These are phyloP conservation scores for Mortierella sp. DNA, from an alignment of 371 early-diverging fungal species.

Conservation along the genomic window DNA sequence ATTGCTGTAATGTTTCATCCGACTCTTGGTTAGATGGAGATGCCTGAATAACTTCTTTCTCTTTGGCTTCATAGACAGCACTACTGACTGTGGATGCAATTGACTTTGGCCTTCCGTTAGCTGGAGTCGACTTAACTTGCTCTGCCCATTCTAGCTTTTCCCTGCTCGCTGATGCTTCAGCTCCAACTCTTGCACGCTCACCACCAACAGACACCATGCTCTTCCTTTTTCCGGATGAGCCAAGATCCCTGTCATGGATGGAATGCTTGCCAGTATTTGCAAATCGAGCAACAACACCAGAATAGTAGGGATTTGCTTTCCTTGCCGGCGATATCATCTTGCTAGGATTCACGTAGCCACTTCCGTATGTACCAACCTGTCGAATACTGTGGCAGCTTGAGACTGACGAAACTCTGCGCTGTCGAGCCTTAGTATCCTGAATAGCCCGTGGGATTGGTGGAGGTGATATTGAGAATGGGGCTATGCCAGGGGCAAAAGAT, in stretches of 20 bases:
- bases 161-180: conserved; percentile 17
- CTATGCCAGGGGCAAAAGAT: conserved; percentile 22
- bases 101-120: conserved; percentile 14
- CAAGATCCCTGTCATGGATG: conserved; percentile 31
- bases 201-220: conserved; percentile 41
- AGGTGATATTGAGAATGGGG: conserved; percentile 10
- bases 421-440: conserved; percentile 32
- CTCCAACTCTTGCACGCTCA: conserved; percentile 38
- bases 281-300: conserved; percentile 51
- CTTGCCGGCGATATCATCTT: conserved; percentile 47
- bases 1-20: neutral
- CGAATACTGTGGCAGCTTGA: conserved; percentile 54
- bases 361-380: conserved; percentile 50
- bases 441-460: conserved; percentile 23
- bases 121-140: neutral
- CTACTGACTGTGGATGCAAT: conserved; percentile 12
- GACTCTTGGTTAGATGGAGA: neutral
- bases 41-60: neutral
- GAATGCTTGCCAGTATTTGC: conserved; percentile 40
- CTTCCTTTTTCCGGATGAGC: conserved; percentile 33
- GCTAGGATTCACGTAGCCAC: conserved; percentile 20
- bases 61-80: conserved; percentile 17
- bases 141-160: conserved; percentile 21
- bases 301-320: conserved; percentile 54
- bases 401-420: conserved; percentile 53